A percentile compares a stretch with the other conserved stretches of the same genome.
Conservation (phyloP, 306 rosid species). For the Nissolia schottii region DNA sequence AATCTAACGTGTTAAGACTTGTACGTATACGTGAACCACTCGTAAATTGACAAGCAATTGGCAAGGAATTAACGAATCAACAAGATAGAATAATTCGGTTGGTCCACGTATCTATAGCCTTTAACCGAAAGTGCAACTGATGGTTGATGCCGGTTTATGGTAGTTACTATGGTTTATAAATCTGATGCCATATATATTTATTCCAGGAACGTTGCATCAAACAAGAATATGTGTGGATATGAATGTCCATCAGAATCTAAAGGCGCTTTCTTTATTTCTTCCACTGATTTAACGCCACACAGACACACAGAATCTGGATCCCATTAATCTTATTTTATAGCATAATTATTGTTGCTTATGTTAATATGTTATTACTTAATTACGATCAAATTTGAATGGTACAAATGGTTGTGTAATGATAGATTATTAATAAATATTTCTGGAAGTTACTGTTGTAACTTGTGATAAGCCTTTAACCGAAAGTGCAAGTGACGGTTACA, state of each 20-base stretch:
- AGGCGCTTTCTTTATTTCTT: not conserved
- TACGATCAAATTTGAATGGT: not conserved
- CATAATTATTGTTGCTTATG: too few species aligned
- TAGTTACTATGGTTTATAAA: conserved; percentile 30
- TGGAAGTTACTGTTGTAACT: not conserved
- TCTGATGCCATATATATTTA: conserved; percentile 20
- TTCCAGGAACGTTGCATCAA: conserved; percentile 12
- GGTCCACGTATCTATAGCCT: conserved; percentile 1
- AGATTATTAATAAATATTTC: too few species aligned
- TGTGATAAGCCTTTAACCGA: not conserved
- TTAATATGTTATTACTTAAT: too few species aligned
- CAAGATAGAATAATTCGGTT: not conserved
- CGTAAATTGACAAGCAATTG: not conserved
- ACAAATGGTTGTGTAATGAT: not conserved
- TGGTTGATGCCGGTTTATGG: conserved; percentile 28
- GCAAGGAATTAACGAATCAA: not conserved
- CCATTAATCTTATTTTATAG: too few species aligned
- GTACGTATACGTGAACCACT: too few species aligned
- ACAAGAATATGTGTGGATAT: conserved; percentile 3
- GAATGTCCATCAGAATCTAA: not conserved
- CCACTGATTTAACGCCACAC: not conserved
- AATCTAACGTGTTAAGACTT: too few species aligned
- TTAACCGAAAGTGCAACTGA: conserved; percentile 35
- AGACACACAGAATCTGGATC: not conserved
- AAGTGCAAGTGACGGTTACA: not conserved